phyloP scores from a whole-genome alignment of 331 rosid genomes.

The Phaseolus coccineus region DNA sequence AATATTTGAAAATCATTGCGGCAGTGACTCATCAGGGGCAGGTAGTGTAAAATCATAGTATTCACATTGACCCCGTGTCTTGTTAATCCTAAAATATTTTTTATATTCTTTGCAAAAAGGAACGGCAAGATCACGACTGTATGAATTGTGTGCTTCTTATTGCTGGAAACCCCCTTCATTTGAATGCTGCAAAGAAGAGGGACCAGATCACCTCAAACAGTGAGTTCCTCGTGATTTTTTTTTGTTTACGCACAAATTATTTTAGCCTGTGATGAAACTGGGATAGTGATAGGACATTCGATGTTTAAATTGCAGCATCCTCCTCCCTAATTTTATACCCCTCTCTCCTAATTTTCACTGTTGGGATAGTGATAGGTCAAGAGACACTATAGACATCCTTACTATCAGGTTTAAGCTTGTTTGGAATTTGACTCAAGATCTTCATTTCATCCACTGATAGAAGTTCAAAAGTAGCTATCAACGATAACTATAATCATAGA shows the following conservation, averaged over 20 bases:
- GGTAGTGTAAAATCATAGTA: constrained; percentile 52
- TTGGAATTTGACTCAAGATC: neutral
- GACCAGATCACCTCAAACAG: constrained; percentile 79
- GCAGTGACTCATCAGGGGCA: constrained; percentile 43
- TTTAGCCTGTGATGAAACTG: neutral
- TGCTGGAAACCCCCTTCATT: constrained; percentile 76
- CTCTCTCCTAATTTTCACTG: neutral
- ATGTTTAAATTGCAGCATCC: neutral
- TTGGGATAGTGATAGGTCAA: neutral
- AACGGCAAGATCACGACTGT: constrained; percentile 70
- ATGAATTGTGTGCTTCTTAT: constrained; percentile 70
- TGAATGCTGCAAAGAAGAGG: constrained; percentile 82
- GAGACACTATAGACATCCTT: neutral
- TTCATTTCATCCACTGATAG: neutral
- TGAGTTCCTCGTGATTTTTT: constrained; percentile 55
- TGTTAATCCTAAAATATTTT: constrained; percentile 28
- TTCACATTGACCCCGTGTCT: constrained; percentile 16
- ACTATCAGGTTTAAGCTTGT: neutral
- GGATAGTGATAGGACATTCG: neutral
- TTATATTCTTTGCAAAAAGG: constrained; percentile 50
- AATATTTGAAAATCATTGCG: constrained; percentile 41
- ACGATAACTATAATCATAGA: neutral
- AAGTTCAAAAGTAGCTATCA: neutral
- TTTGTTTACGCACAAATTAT: neutral
- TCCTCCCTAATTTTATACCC: neutral